Evolutionary conservation across 768 basidiomycete genomes (phyloP).

Genomic region (Rhizopogon vesiculosus): DNA sequence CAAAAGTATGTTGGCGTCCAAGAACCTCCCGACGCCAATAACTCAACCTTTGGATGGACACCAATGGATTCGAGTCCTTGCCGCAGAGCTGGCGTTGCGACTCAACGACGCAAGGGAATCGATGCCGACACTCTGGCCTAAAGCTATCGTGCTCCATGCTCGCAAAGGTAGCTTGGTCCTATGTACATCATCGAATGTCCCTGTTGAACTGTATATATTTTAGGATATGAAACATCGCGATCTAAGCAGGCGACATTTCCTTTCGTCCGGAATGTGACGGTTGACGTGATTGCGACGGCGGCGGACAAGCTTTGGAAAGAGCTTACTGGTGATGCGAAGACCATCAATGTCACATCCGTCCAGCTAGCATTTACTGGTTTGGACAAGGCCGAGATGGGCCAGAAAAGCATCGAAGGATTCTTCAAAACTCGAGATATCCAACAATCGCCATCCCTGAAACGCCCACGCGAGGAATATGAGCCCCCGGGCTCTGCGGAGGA

Average conservation of each 20-base stretch:
- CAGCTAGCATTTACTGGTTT: constrained; percentile 75
- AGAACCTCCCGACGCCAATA: constrained; percentile 82
- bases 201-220: constrained; percentile 2
- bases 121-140: constrained; percentile 84
- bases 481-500: neutral
- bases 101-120: constrained; percentile 75
- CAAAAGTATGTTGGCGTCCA: constrained; percentile 96
- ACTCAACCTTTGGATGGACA: constrained; percentile 69
- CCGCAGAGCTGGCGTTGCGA: constrained; percentile 84
- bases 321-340: constrained; percentile 52
- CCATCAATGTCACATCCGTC: constrained; percentile 69
- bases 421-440: constrained; percentile 39
- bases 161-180: constrained; percentile 50
- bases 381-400: constrained; percentile 70
- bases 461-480: constrained; percentile 29
- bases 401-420: constrained; percentile 86
- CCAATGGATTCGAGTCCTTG: constrained; percentile 89
- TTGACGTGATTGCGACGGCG: constrained; percentile 70
- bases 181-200: neutral
- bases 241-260: constrained; percentile 90
- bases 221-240: constrained; percentile 61
- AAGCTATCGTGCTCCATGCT: constrained; percentile 76
- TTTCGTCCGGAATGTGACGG: constrained; percentile 66
- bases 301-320: constrained; percentile 87
- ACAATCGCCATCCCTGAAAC: constrained; percentile 29